phyloP scores from a whole-genome alignment of 768 basidiomycete species.

The Auricularia cornea region DNA sequence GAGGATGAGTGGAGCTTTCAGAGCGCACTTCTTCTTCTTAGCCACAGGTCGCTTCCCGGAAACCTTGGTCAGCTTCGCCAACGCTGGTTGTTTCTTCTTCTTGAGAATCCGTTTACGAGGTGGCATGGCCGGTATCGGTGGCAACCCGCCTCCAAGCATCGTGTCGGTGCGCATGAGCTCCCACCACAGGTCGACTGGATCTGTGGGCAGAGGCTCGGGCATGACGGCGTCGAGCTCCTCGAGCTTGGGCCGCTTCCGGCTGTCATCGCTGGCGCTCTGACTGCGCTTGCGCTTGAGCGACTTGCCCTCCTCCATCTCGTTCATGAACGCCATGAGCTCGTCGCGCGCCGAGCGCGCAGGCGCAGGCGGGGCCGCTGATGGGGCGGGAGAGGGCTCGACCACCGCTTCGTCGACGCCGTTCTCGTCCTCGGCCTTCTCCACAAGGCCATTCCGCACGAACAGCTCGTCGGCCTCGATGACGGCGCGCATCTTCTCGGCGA shows the following conservation, averaged over 20 bases:
- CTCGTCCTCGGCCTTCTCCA: background rate
- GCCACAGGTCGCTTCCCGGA: background rate
- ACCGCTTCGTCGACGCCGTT: background rate
- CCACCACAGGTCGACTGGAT: conserved; percentile 56
- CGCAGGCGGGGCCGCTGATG: background rate
- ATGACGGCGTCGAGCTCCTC: background rate
- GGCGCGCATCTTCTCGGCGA: background rate
- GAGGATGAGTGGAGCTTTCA: background rate
- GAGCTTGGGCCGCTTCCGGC: background rate
- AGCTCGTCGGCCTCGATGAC: background rate
- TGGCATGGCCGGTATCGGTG: conserved; percentile 26
- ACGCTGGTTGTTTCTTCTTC: background rate
- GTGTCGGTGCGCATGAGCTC: conserved; percentile 53
- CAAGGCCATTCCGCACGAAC: background rate
- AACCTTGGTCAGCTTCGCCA: background rate
- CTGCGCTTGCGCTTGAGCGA: background rate
- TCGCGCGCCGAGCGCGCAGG: background rate
- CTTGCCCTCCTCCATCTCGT: background rate
- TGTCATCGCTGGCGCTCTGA: background rate
- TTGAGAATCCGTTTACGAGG: conserved; percentile 7
- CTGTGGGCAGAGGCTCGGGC: background rate
- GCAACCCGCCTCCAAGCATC: conserved; percentile 57
- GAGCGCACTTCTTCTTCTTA: background rate
- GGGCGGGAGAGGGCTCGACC: background rate
- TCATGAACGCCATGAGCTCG: background rate